A percentile compares a stretch with the other conserved stretches of the same genome.
Evolutionary conservation across 2,329 filamentous ascomycete genomes (phyloP).

Genomic region (Arthroderma sp.): DNA sequence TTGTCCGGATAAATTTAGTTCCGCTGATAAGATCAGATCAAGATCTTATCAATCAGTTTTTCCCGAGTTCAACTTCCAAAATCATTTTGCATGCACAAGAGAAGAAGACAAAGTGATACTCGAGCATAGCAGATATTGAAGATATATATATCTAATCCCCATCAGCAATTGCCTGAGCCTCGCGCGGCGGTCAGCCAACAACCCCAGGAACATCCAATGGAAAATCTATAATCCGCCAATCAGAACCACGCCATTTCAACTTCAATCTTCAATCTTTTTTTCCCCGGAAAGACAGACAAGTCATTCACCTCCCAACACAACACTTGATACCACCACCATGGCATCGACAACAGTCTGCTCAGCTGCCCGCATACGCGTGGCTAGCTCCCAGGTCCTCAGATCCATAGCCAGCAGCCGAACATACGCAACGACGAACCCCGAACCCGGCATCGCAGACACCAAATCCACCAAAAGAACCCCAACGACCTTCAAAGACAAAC

Average conservation of each 20-base stretch:
- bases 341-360: neutral
- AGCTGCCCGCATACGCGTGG: neutral
- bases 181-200: too few species aligned
- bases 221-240: conserved; percentile 5
- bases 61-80: neutral
- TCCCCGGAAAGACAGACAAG: neutral
- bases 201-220: neutral
- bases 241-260: neutral
- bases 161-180: neutral
- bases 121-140: neutral
- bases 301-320: neutral
- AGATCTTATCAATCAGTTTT: conserved; percentile 6
- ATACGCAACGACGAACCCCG: conserved; percentile 30
- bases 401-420: conserved; percentile 17
- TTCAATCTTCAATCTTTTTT: neutral
- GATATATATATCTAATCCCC: neutral
- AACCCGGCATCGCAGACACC: conserved; percentile 23
- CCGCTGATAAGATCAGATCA: conserved; percentile 1
- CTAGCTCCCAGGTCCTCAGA: neutral
- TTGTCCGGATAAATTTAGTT: neutral
- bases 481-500: conserved; percentile 49
- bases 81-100: neutral
- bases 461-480: conserved; percentile 25
- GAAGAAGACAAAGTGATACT: neutral
- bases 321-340: neutral